Conservation (phyloP, 306 rosid genomes). For the Canavalia ensiformis region DNA sequence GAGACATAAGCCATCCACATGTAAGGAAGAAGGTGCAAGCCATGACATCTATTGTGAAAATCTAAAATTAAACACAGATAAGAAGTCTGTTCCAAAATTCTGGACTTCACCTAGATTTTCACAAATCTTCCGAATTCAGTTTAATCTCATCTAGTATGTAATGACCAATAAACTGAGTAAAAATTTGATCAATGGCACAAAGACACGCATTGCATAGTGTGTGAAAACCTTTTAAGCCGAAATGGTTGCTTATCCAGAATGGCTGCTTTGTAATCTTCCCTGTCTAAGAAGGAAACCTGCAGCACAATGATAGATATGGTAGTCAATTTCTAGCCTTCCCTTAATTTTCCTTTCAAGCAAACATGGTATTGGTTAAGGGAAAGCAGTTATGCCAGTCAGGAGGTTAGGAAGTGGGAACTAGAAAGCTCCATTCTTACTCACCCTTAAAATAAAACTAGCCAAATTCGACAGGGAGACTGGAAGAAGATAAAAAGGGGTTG, state of each 20-base stretch:
- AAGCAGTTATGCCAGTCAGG: conserved; percentile 10
- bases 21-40: conserved; percentile 38
- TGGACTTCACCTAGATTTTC: conserved; percentile 15
- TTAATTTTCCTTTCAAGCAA: not conserved
- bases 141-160: conserved; percentile 2
- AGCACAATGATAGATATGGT: conserved; percentile 39
- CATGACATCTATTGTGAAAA: conserved; percentile 18
- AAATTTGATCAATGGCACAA: conserved; percentile 22
- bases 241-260: conserved; percentile 60
- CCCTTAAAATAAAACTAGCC: conserved; percentile 10
- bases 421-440: conserved; percentile 21
- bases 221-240: conserved; percentile 62
- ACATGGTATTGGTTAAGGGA: conserved; percentile 28
- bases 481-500: not conserved
- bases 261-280: conserved; percentile 65
- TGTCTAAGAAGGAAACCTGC: conserved; percentile 65
- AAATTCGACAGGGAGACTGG: not conserved
- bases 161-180: conserved; percentile 38
- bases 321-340: conserved; percentile 39
- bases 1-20: conserved; percentile 52
- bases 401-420: not conserved
- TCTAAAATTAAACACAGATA: conserved; percentile 19
- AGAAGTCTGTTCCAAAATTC: not conserved
- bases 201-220: conserved; percentile 8
- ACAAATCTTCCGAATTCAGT: conserved; percentile 18